Evolutionary conservation across 257 asterid genomes (phyloP).

Genomic region (Plantago ovata): DNA sequence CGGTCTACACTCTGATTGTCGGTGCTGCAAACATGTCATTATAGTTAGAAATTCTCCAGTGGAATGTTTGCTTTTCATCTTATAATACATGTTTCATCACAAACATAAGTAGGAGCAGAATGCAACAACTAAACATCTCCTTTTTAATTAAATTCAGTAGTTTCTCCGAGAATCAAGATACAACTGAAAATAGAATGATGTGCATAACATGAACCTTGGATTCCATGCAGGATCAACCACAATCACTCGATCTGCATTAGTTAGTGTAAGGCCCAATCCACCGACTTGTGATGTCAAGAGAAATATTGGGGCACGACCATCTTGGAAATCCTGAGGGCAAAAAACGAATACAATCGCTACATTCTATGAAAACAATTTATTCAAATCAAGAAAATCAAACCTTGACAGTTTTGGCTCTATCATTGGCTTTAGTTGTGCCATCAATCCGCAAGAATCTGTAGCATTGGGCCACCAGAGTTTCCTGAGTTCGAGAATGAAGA

Average conservation of each 20-base stretch:
- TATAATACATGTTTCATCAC: no score
- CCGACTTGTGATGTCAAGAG: constrained; percentile 96
- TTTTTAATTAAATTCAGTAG: neutral
- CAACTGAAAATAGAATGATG: neutral
- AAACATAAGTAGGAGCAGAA: no score
- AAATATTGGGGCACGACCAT: constrained; percentile 77
- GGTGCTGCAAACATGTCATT: constrained; percentile 54
- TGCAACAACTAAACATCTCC: no score
- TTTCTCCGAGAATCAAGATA: neutral
- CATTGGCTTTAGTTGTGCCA: constrained; percentile 76
- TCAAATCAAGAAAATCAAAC: constrained; percentile 37
- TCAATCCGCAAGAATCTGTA: constrained; percentile 79
- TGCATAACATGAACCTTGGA: constrained; percentile 57
- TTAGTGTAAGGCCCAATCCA: constrained; percentile 93
- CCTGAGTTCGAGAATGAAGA: constrained; percentile 36
- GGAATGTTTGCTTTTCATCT: no score
- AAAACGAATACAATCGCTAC: constrained; percentile 4
- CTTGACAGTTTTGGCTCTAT: constrained; percentile 75
- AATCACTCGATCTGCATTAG: constrained; percentile 94
- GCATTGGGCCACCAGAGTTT: constrained; percentile 48
- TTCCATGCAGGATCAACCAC: constrained; percentile 99
- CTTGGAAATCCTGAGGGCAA: constrained; percentile 80
- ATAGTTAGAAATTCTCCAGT: neutral
- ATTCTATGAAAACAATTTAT: constrained; percentile 7
- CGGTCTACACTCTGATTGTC: constrained; percentile 97